Conservation (phyloP, 2,329 filamentous ascomycete species). For the Curvularia verruculosa region DNA sequence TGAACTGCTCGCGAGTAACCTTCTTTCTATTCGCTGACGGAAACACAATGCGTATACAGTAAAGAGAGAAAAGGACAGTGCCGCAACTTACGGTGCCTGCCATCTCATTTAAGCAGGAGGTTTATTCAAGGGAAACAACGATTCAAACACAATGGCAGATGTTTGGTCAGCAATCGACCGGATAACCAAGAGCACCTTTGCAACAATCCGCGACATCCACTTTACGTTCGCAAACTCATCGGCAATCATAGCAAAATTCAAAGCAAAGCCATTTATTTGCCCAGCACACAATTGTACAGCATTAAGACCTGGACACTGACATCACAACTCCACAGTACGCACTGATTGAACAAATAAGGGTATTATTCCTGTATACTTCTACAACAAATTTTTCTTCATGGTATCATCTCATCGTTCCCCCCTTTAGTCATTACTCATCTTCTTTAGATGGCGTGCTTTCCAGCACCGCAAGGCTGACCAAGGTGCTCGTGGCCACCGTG, state of each 20-base stretch:
- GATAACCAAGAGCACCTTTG: background rate
- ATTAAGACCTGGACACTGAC: background rate
- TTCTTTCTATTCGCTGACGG: background rate
- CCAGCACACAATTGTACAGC: background rate
- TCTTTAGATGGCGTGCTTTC: conserved; percentile 26
- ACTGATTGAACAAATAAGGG: background rate
- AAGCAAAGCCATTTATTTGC: background rate
- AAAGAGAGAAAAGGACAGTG: background rate
- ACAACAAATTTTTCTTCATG: conserved; percentile 1
- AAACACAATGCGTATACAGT: background rate
- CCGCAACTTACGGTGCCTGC: background rate
- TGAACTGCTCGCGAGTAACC: background rate
- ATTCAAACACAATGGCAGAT: too few relatives aligned
- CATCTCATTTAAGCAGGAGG: background rate
- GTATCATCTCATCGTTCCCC: conserved; percentile 4
- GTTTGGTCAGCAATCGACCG: too few relatives aligned
- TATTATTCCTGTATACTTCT: background rate
- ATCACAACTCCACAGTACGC: background rate
- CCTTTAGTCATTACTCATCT: background rate
- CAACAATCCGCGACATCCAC: too few relatives aligned
- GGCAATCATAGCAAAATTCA: too few relatives aligned
- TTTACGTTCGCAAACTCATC: too few relatives aligned
- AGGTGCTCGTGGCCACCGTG: conserved; percentile 36
- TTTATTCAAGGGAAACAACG: background rate
- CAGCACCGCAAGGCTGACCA: conserved; percentile 31